A percentile compares a stretch with the other conserved stretches of the same genome.
Evolutionary conservation across 164 flowering plant species (phyloP).

Genomic region (Nymphaea colorata): DNA sequence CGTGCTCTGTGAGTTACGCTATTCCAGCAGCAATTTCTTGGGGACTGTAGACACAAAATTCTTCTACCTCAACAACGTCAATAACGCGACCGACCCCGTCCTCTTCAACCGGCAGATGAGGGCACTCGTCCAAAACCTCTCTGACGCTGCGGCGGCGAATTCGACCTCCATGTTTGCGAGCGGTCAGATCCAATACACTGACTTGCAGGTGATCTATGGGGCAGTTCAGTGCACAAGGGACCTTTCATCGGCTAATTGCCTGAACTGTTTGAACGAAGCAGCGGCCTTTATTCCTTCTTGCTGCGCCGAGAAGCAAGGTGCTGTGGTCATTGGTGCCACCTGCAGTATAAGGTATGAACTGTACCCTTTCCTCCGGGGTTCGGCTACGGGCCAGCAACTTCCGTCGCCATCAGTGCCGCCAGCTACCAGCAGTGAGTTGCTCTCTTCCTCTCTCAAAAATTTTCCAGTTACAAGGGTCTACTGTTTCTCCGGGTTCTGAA

Average conservation of each 20-base stretch:
- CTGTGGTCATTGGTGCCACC: constrained; percentile 10
- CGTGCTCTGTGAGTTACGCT: constrained; percentile 1
- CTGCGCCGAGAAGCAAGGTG: constrained; percentile 13
- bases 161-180: constrained; percentile 1
- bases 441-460: not conserved
- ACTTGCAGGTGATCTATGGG: not conserved
- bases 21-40: not conserved
- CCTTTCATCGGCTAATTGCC: constrained; percentile 13
- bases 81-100: not conserved
- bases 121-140: not conserved
- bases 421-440: not conserved
- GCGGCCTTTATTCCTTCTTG: not conserved
- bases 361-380: constrained; percentile 2
- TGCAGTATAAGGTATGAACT: constrained; percentile 17
- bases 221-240: constrained; percentile 35
- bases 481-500: too few species aligned
- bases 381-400: not conserved
- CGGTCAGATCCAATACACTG: not conserved
- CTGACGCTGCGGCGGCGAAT: not conserved
- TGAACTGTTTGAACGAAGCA: constrained; percentile 11
- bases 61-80: not conserved
- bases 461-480: too few species aligned
- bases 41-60: not conserved
- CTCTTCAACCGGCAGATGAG: not conserved
- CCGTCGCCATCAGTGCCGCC: not conserved